Evolutionary conservation across 1,284 basidiomycete genomes (phyloP), one percentile per base, ranked within the genome.

Genomic region (Clitocybe nebularis): DNA sequence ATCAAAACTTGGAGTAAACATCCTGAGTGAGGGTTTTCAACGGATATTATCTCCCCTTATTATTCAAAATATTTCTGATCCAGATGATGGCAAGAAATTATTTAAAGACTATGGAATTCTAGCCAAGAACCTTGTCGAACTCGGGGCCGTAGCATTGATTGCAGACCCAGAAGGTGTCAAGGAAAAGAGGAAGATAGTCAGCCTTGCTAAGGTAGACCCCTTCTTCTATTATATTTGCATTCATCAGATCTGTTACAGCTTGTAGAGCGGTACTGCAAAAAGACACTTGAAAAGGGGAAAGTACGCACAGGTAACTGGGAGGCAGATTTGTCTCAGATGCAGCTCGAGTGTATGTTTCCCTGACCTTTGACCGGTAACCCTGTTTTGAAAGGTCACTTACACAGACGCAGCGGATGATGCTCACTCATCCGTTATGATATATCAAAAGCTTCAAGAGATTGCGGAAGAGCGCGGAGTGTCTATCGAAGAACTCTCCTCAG

Each of bases 381-480:
- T 28, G 21, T 28, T 17, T 5, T 21, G 21, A 36, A 20, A 26
- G 2, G 5, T n/a, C 32, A 11, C 17, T 10, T 28, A 22, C 6
- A 4, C 36, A 81, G 79, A 81, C 48, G 78, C 80, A 0, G 78
- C 79, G 0, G 81, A 81, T 47, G 79, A 82, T 49, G 77, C 70
- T 34, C 72, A 82, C 51, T 73, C 69, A 38, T 69, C 69, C 0
- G 50, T 81, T 13, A 64, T 71, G 54, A 70, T 79, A 13, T 75
- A 76, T 50, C 60, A 66, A 9, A 58, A 52, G 28, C 51, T 82
- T 11, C 43, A 66, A 6, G 56, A 56, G 1, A 60, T 75, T 2
- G 72, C 75, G 0, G 44, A 48, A 24, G 40, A 51, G 16, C 43
- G 44, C 20, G 32, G 22, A 2, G 21, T 22, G 11, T 8, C 14